phyloP scores from a whole-genome alignment of 2,329 filamentous ascomycete genomes.

The Proliferodiscus dingleyae region DNA sequence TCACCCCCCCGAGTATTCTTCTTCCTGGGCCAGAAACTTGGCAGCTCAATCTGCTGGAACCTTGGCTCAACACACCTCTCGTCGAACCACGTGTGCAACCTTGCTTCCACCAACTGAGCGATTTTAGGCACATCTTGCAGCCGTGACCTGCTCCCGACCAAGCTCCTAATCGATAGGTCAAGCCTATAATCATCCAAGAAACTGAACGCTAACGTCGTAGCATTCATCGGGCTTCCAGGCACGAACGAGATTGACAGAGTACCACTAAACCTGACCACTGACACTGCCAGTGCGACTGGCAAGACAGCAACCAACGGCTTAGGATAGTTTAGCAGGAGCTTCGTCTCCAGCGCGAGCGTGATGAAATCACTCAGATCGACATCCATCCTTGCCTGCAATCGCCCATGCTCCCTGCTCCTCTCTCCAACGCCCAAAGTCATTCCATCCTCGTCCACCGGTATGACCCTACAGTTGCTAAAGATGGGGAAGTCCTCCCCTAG shows the following conservation, averaged over 20 bases:
- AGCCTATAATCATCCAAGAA: slow-evolving; percentile 86
- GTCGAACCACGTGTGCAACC: slow-evolving; percentile 82
- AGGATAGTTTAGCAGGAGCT: slow-evolving; percentile 89
- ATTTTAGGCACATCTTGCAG: slow-evolving; percentile 87
- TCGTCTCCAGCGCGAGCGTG: slow-evolving; percentile 90
- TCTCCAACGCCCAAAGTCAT: slow-evolving; percentile 43
- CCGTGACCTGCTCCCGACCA: slow-evolving; percentile 73
- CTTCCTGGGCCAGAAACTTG: slow-evolving; percentile 78
- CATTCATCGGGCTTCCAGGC: slow-evolving; percentile 61
- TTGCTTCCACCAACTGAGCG: slow-evolving; percentile 73
- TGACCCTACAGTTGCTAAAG: slow-evolving; percentile 95
- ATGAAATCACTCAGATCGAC: slow-evolving; percentile 95
- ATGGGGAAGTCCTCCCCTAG: slow-evolving; percentile 97
- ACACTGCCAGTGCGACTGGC: slow-evolving; percentile 86
- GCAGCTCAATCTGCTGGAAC: slow-evolving; percentile 81
- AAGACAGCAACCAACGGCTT: slow-evolving; percentile 83
- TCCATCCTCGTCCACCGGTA: slow-evolving; percentile 80
- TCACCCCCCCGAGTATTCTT: slow-evolving; percentile 74
- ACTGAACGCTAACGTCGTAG: slow-evolving; percentile 88
- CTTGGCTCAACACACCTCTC: slow-evolving; percentile 80
- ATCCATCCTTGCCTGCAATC: slow-evolving; percentile 92
- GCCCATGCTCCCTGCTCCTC: slow-evolving; percentile 54
- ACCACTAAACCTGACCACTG: slow-evolving; percentile 88
- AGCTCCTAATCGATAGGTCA: slow-evolving; percentile 74
- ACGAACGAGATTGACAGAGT: slow-evolving; percentile 92